Percentiles rank a stretch among this genome's conserved stretches.
Conservation (phyloP, 768 basidiomycete genomes). For the Albatrellus ellisii region DNA sequence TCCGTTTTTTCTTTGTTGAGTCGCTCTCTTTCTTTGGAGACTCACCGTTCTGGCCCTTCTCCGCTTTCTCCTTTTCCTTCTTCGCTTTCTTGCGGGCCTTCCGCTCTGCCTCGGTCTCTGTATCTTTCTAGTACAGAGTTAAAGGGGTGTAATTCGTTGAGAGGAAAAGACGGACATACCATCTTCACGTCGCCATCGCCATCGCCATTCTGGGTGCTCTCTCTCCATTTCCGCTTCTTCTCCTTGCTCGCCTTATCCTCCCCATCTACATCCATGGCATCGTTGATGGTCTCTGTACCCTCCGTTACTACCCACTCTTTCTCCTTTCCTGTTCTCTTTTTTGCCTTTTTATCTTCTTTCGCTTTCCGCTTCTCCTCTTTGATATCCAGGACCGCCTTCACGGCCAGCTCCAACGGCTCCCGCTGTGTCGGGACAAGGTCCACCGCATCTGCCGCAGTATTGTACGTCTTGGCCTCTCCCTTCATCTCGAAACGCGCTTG, state of each 20-base stretch:
- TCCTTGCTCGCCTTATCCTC: slow-evolving; percentile 22
- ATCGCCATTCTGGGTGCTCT: slow-evolving; percentile 12
- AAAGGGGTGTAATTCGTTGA: neutral
- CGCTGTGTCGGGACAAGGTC: slow-evolving; percentile 80
- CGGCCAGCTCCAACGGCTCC: slow-evolving; percentile 62
- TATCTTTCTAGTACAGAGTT: slow-evolving; percentile 21
- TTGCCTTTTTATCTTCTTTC: slow-evolving; percentile 68
- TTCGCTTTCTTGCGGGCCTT: slow-evolving; percentile 69
- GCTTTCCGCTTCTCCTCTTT: slow-evolving; percentile 78
- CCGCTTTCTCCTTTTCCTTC: slow-evolving; percentile 69
- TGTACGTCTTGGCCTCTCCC: slow-evolving; percentile 74
- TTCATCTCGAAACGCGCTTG: slow-evolving; percentile 72
- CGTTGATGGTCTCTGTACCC: slow-evolving; percentile 20
- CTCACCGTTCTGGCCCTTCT: slow-evolving; percentile 29
- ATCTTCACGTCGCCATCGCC: slow-evolving; percentile 13
- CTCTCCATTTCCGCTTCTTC: slow-evolving; percentile 28
- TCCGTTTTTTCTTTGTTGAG: slow-evolving; percentile 50
- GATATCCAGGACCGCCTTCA: slow-evolving; percentile 65
- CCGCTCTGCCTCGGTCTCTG: slow-evolving; percentile 73
- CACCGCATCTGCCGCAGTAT: slow-evolving; percentile 72
- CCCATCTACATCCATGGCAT: slow-evolving; percentile 34
- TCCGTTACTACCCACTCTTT: slow-evolving; percentile 26
- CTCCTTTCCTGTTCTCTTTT: slow-evolving; percentile 41
- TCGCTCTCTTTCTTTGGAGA: slow-evolving; percentile 30
- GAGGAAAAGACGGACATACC: slow-evolving; percentile 4